These are phyloP conservation scores for Takashimella koratensis DNA, from an alignment of 1,284 basidiomycete species.

Conservation along the genomic window DNA sequence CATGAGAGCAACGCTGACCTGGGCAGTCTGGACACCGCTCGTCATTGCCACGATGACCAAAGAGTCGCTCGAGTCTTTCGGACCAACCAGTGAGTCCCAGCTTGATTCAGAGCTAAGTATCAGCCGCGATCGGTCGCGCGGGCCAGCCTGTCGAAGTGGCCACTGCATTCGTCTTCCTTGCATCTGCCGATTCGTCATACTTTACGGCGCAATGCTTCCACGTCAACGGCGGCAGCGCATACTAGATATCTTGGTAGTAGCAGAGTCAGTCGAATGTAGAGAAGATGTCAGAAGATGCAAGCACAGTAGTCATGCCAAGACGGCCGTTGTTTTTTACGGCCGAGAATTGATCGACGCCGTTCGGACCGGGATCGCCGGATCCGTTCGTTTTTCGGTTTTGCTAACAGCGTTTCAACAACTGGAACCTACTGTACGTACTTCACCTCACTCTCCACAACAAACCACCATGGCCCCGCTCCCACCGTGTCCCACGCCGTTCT, in stretches of 20 bases:
- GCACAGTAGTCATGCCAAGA: too few species aligned
- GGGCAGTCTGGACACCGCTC: slow-evolving; percentile 56
- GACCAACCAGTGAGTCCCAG: slow-evolving; percentile 36
- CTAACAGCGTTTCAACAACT: too few species aligned
- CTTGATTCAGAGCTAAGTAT: slow-evolving; percentile 8
- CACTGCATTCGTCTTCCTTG: slow-evolving; percentile 57
- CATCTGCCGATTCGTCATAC: slow-evolving; percentile 56
- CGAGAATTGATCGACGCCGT: background rate
- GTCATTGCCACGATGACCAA: slow-evolving; percentile 54
- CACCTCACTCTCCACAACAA: too few species aligned
- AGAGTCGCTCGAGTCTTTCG: slow-evolving; percentile 53
- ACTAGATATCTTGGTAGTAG: too few species aligned
- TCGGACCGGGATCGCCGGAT: background rate
- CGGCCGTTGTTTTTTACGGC: background rate
- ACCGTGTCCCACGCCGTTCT: background rate
- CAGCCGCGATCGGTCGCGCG: slow-evolving; percentile 54
- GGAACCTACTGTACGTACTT: too few species aligned
- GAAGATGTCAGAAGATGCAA: too few species aligned
- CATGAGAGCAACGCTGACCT: too few species aligned
- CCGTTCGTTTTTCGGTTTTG: background rate
- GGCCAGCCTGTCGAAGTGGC: slow-evolving; percentile 60
- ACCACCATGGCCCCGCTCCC: background rate
- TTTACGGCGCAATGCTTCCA: slow-evolving; percentile 50
- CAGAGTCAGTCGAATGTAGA: too few species aligned
- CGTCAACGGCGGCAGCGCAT: slow-evolving; percentile 31